Percentiles rank a stretch among this genome's conserved stretches.
phyloP scores from a whole-genome alignment of 345 rosid species.

The Salix caprea region DNA sequence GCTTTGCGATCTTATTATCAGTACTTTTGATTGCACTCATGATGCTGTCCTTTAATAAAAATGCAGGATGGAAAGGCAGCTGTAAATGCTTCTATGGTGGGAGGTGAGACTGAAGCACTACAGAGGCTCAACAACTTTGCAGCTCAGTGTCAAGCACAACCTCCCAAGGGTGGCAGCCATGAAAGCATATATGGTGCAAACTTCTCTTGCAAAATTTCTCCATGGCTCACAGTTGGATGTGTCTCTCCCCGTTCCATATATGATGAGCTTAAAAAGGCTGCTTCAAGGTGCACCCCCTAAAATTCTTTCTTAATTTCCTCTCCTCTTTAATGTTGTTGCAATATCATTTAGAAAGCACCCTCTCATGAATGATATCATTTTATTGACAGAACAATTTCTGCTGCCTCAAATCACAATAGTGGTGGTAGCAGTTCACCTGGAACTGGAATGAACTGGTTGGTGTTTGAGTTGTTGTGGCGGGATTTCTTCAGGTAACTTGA shows the following conservation, averaged over 20 bases:
- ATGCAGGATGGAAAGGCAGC: constrained; percentile 63
- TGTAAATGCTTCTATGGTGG: constrained; percentile 56
- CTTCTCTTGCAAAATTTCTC: constrained; percentile 93
- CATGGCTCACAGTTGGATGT: constrained; percentile 90
- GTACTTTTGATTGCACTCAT: constrained; percentile 1
- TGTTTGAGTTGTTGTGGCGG: constrained; percentile 90
- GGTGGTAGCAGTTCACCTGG: constrained; percentile 41
- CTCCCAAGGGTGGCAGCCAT: constrained; percentile 56
- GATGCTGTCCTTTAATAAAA: constrained; percentile 5
- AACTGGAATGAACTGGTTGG: constrained; percentile 70
- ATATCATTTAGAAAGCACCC: not conserved
- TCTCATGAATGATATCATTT: not conserved
- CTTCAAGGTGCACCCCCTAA: constrained; percentile 38
- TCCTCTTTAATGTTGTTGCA: not conserved
- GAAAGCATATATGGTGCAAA: constrained; percentile 81
- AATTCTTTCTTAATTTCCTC: not conserved
- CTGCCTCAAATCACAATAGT: constrained; percentile 20
- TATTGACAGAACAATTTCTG: constrained; percentile 32
- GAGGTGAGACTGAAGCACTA: constrained; percentile 95
- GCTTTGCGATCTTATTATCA: not conserved
- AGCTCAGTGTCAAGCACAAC: constrained; percentile 74
- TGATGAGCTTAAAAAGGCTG: constrained; percentile 86
- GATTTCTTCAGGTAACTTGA: constrained; percentile 81
- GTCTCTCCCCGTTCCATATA: constrained; percentile 90
- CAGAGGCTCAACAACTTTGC: constrained; percentile 71